Evolutionary conservation across 2,329 filamentous ascomycete genomes (phyloP), one percentile per base, ranked within the genome.

Genomic region (Hirsutella rhossiliensis): DNA sequence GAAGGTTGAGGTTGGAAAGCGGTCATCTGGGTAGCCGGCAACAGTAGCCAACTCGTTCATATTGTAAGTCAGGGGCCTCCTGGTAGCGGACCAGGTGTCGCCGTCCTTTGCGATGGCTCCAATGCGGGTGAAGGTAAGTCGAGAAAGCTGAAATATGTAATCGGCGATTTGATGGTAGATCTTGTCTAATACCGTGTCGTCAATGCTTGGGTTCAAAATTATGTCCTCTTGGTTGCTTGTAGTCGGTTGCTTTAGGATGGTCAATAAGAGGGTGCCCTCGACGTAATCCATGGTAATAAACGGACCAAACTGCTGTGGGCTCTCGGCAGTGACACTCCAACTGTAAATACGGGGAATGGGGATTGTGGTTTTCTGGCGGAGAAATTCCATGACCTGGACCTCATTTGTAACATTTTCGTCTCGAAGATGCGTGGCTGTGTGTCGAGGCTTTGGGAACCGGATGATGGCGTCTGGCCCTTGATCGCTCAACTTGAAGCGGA

Each of bases 11-110:
- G 54, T 58, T 29, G 58, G 52, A 46, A 62, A 61, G 30, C 52
- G 36, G 39, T 50, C 45, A 17, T 45, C 44, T 8, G 59, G 56
- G 45, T 58, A 66, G 32, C 53, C 54, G 13, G 59, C 50, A 20
- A 61, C 52, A 41, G 52, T 58, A 0, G 50, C 56, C 40, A 62
- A 42, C 46, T 65, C 59, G 45, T 67, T 66, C 59, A 66, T 66
- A 32, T 62, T 61, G 41, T 61, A 62, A n/a, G 61, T 66, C n/a
- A 66, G 49, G 7, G 63, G 62, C 44, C 61, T 48, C 45, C 47
- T 42, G 18, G 52, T 52, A 41, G 63, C 61, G 15, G 49, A 46
- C 60, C 57, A 69, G 37, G 42, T 42, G 18, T 42, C 43, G n/a
- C 20, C 5, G 20, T 55, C 48, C 41, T 50, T 47, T 4, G 60